Evolutionary conservation across 352 stramenopile species (phyloP), one percentile per base, ranked within the genome.

Genomic region (Phytophthora rubi): DNA sequence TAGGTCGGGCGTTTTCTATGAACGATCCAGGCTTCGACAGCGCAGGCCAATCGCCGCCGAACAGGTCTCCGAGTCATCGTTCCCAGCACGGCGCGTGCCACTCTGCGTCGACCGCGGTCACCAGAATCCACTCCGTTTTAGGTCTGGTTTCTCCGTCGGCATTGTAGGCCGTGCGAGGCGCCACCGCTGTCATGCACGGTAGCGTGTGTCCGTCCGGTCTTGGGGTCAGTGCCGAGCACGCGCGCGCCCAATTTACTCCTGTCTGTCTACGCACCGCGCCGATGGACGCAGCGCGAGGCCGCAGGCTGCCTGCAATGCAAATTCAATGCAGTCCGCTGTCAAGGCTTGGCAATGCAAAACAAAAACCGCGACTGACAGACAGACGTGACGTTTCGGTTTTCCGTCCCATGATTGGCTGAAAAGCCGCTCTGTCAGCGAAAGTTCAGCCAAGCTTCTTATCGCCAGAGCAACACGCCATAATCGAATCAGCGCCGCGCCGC

Each of bases 1-100:
- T 39, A 15, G 33, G 33, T 8, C 18, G 21, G 18, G 47, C 45
- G 49, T 57, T 35, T 64, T 64, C 58, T 64, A 49, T 64, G 58
- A 64, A 56, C 58, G 58, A 42, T 64, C 55, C 39, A 10, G 4
- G 21, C 23, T 26, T 62, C 35, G 39, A 47, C 45, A 23, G 45
- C 28, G 10, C 45, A 48, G 33, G 9, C 45, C 30, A 64, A 54
- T 64, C 45, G 58, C n/a, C 10, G 15, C 30, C 30, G 44, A 45
- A 57, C 28, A 26, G 13, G 44, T 18, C 30, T 23, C 30, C 30
- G 30, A 57, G 58, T 64, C 58, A 64, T 13, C 23, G 16, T 12
- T 21, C 23, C 16, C 33, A 12, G 42, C 42, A 9, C 42, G 15
- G 42, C 42, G 42, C 42, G 33, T 39, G 33, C 33, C 33, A 39